These are phyloP conservation scores for Colletotrichum viniferum DNA, from an alignment of 2,329 filamentous ascomycete species.

Conservation along the genomic window DNA sequence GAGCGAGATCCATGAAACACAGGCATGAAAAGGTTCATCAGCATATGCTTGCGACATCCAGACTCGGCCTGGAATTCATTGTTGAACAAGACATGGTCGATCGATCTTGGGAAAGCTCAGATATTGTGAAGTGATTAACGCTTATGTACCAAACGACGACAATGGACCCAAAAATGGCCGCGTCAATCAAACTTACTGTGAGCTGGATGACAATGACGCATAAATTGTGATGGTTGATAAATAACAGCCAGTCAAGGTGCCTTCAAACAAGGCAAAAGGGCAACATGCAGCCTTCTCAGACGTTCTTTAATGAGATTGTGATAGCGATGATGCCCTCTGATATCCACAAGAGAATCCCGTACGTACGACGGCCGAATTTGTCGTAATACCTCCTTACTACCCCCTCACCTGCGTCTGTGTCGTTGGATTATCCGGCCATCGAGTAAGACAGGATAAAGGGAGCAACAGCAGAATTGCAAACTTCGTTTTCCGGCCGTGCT, in stretches of 20 bases:
- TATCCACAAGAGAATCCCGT: not conserved
- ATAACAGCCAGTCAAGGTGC: not conserved
- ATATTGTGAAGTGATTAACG: fast-evolving
- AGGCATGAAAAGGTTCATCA: not conserved
- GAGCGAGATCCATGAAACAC: not conserved
- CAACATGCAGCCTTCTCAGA: fast-evolving
- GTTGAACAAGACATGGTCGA: fast-evolving
- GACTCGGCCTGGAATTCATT: not conserved
- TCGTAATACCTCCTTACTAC: not conserved
- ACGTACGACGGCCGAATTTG: too few species aligned
- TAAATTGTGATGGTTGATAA: fast-evolving
- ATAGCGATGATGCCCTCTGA: not conserved
- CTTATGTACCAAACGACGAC: not conserved
- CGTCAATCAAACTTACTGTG: fast-evolving
- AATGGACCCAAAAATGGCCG: fast-evolving
- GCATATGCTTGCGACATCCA: not conserved
- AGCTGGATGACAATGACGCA: not conserved
- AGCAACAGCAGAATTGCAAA: not conserved
- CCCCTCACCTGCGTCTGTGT: not conserved
- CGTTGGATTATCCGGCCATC: not conserved
- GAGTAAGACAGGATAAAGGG: not conserved
- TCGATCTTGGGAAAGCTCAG: not conserved
- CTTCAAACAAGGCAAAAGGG: not conserved
- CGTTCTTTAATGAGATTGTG: not conserved
- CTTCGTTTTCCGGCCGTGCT: not conserved